Evolutionary conservation across 768 basidiomycete species (phyloP), one percentile per base, ranked within the genome.

Genomic region (Tylopilus vinaceipallidus): DNA sequence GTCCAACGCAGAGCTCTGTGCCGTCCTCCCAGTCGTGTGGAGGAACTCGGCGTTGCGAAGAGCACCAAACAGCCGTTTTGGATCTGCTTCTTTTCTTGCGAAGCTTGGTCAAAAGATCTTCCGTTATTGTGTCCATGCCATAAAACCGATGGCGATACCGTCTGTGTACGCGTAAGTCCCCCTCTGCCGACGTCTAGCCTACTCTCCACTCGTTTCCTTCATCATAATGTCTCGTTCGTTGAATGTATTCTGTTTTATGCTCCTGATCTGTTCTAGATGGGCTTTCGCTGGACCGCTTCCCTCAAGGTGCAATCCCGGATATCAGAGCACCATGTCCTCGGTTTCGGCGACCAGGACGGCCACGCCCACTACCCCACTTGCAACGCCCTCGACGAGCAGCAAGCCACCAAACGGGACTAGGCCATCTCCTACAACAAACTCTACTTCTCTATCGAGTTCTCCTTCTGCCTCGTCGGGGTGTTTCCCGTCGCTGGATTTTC

Each of bases 401-500:
- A n/a, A 24, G 22, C 41, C 53, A 17, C 36, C 27, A 6, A 38
- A 38, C 20, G 17, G 17, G 19, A 23, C 52, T 13, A 24, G 41
- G 32, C 38, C 11, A 12, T 27, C 37, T 20, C 32, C 30, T 13
- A 9, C 32, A 29, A 23, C 45, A 5, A 42, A 17, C 14, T 6
- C 42, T 16, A 39, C 14, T 56, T 22, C 38, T 2, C 8, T 37
- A 19, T 20, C 38, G 16, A 27, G 13, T 20, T 14, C 38, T 23
- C 12, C 11, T 32, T 8, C 41, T 6, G 3, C 12, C 7, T 47
- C 44, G 1, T 35, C 53, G 5, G 17, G 32, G n/a, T 77, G 75
- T 44, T 73, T 70, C 57, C 75, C 73, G 30, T 65, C 69, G 19
- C 42, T 75, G 32, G 59, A 71, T 2, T 87, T 86, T 57, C 62